Evolutionary conservation across 2,329 filamentous ascomycete genomes (phyloP).

Genomic region (Exserohilum rostratum): DNA sequence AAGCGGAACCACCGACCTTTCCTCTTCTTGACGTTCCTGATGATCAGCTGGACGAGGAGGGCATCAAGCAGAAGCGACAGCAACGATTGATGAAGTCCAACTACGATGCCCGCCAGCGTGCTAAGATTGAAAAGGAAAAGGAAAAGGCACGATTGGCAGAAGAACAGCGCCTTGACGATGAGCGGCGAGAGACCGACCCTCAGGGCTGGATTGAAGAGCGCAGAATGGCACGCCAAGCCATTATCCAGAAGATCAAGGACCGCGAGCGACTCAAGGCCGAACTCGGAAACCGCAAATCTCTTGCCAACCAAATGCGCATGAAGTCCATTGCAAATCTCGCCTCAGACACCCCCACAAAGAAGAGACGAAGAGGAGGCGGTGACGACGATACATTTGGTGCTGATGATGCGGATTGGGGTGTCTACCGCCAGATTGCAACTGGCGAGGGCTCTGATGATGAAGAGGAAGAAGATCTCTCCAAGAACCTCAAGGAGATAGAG

Average conservation of each 20-base stretch:
- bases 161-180: constrained; percentile 80
- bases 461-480: constrained; percentile 85
- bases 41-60: constrained; percentile 89
- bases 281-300: constrained; percentile 92
- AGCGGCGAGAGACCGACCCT: constrained; percentile 81
- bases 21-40: constrained; percentile 88
- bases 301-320: constrained; percentile 97
- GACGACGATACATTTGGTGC: constrained; percentile 97
- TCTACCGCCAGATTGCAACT: constrained; percentile 90
- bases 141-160: constrained; percentile 86
- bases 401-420: constrained; percentile 97
- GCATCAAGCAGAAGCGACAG: constrained; percentile 88
- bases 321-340: constrained; percentile 96
- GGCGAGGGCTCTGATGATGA: constrained; percentile 84
- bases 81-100: constrained; percentile 94
- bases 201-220: constrained; percentile 87
- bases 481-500: constrained; percentile 77
- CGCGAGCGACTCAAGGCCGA: constrained; percentile 92
- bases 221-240: constrained; percentile 70
- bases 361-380: constrained; percentile 80
- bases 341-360: constrained; percentile 82
- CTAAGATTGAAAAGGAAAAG: constrained; percentile 93
- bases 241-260: constrained; percentile 87
- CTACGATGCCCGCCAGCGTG: constrained; percentile 88
- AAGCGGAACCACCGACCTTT: constrained; percentile 80